A percentile compares a stretch with the other conserved stretches of the same genome.
Conservation (phyloP, 257 asterid species). For the Galeopsis tetrahit region DNA sequence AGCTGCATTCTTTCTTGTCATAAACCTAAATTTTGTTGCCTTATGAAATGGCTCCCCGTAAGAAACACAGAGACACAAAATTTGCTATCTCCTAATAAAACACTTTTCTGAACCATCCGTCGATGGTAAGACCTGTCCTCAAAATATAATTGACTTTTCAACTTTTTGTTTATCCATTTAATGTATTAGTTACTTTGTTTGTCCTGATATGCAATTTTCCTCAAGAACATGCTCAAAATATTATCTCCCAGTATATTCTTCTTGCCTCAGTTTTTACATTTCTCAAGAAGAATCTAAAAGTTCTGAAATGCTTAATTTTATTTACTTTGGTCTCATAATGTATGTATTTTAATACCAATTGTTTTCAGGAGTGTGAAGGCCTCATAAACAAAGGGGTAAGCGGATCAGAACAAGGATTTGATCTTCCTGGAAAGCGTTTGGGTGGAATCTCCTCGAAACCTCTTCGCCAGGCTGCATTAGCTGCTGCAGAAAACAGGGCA, state of each 20-base stretch:
- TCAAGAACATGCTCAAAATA: background rate
- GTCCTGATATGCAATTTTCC: slow-evolving; percentile 12
- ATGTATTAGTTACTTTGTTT: slow-evolving; percentile 8
- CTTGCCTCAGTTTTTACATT: slow-evolving; percentile 17
- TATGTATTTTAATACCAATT: slow-evolving; percentile 7
- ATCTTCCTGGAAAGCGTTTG: slow-evolving; percentile 85
- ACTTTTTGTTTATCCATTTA: slow-evolving; percentile 8
- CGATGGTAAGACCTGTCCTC: slow-evolving; percentile 5
- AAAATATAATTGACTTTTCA: background rate
- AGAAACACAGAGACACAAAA: background rate
- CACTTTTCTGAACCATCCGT: background rate
- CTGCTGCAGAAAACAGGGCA: slow-evolving; percentile 91
- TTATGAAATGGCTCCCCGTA: background rate
- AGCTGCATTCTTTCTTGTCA: background rate
- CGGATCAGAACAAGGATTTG: slow-evolving; percentile 87
- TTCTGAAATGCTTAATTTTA: slow-evolving; percentile 4
- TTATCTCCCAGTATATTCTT: slow-evolving; percentile 1
- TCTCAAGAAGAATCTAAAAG: background rate
- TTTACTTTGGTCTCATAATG: background rate
- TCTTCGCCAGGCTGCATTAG: slow-evolving; percentile 62
- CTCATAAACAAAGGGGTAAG: slow-evolving; percentile 72
- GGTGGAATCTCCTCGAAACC: slow-evolving; percentile 69
- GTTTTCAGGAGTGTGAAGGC: slow-evolving; percentile 81
- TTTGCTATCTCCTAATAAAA: background rate
- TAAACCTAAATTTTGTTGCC: slow-evolving; percentile 12